A percentile compares a stretch with the other conserved stretches of the same genome.
Evolutionary conservation across 2,329 filamentous ascomycete genomes (phyloP).

Genomic region (Trichoderma sp.): DNA sequence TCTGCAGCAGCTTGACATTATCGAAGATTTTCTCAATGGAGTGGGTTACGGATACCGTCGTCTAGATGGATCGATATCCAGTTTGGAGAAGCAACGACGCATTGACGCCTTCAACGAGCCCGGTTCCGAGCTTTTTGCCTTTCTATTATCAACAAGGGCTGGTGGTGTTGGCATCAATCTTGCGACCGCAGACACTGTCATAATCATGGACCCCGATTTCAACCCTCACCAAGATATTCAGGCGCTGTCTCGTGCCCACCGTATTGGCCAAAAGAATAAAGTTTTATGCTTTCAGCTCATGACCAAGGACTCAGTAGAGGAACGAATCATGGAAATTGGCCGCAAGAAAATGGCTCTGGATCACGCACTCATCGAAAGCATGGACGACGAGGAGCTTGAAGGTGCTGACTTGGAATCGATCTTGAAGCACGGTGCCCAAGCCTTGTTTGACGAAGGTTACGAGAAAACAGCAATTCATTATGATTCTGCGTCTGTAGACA

Average conservation of each 20-base stretch:
- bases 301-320: slow-evolving; percentile 83
- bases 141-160: slow-evolving; percentile 88
- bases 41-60: slow-evolving; percentile 72
- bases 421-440: slow-evolving; percentile 79
- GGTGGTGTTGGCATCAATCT: slow-evolving; percentile 97
- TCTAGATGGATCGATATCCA: slow-evolving; percentile 79
- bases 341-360: slow-evolving; percentile 95
- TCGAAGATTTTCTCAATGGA: slow-evolving; percentile 86
- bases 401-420: slow-evolving; percentile 82
- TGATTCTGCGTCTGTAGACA: slow-evolving; percentile 78
- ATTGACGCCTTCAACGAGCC: slow-evolving; percentile 93
- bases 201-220: slow-evolving; percentile 95
- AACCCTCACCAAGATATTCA: slow-evolving; percentile 98
- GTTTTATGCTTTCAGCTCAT: slow-evolving; percentile 94
- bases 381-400: slow-evolving; percentile 79
- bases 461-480: slow-evolving; percentile 74
- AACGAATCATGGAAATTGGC: slow-evolving; percentile 94
- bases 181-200: slow-evolving; percentile 94
- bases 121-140: slow-evolving; percentile 79
- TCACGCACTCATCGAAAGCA: slow-evolving; percentile 87
- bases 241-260: slow-evolving; percentile 87
- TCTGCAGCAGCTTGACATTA: slow-evolving; percentile 77
- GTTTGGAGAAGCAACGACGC: slow-evolving; percentile 85
- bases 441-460: slow-evolving; percentile 76
- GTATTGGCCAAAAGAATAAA: slow-evolving; percentile 94